phyloP scores from a whole-genome alignment of 768 basidiomycete species.

The Nidula microcarpa region DNA sequence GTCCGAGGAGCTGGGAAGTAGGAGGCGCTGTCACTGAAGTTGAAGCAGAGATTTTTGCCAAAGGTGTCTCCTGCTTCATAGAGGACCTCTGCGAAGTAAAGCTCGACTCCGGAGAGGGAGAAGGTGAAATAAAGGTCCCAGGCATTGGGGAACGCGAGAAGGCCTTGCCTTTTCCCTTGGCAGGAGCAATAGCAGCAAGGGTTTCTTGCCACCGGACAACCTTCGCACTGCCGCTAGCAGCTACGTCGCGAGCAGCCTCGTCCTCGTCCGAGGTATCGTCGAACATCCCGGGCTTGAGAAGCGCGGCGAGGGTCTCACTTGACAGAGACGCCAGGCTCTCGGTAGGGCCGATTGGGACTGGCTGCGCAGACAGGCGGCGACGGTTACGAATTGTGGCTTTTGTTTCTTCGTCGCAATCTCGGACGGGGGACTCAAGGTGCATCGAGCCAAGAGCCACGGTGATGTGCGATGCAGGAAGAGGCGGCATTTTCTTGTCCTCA shows the following conservation, averaged over 20 bases:
- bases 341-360: slow-evolving; percentile 20
- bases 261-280: slow-evolving; percentile 23
- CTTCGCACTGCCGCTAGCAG: slow-evolving; percentile 15
- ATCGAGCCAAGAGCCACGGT: slow-evolving; percentile 44
- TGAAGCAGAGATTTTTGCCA: slow-evolving; percentile 14
- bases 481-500: slow-evolving; percentile 5
- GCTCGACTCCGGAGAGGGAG: slow-evolving; percentile 45
- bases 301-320: slow-evolving; percentile 39
- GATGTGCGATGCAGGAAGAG: slow-evolving; percentile 22
- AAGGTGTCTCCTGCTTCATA: neutral
- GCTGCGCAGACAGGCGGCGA: slow-evolving; percentile 22
- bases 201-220: slow-evolving; percentile 34
- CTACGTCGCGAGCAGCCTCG: slow-evolving; percentile 16
- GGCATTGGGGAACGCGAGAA: slow-evolving; percentile 47
- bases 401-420: slow-evolving; percentile 25
- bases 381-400: slow-evolving; percentile 26
- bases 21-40: slow-evolving; percentile 16
- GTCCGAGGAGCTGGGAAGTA: slow-evolving; percentile 28
- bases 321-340: slow-evolving; percentile 51
- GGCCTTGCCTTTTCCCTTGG: slow-evolving; percentile 15
- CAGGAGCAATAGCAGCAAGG: slow-evolving; percentile 12
- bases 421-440: slow-evolving; percentile 24
- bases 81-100: slow-evolving; percentile 14
- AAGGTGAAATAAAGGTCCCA: slow-evolving; percentile 37
- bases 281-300: slow-evolving; percentile 37